Evolutionary conservation across 805 yeast species (phyloP).

Genomic region (Saccharomycopsis sp.): DNA sequence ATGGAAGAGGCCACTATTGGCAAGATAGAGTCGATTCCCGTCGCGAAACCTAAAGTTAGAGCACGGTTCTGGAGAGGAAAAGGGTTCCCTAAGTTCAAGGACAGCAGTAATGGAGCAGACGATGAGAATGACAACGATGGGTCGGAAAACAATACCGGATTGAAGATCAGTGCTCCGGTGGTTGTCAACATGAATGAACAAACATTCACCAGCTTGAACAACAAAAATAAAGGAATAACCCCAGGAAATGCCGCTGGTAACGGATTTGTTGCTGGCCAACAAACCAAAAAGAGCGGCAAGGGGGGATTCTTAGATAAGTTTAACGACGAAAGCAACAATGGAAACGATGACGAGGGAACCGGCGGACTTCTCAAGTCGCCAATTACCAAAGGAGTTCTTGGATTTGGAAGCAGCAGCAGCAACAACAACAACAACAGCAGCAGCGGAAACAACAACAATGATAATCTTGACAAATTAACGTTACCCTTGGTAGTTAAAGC

Average conservation of each 20-base stretch:
- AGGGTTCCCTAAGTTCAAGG: conserved; percentile 19
- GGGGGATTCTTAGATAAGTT: conserved; percentile 19
- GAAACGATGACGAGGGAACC: neutral
- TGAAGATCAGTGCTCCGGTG: conserved; percentile 20
- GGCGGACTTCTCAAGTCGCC: neutral
- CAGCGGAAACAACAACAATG: neutral
- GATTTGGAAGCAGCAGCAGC: neutral
- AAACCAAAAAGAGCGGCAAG: neutral
- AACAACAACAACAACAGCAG: neutral
- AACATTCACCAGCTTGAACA: conserved; percentile 16
- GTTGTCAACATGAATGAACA: conserved; percentile 18
- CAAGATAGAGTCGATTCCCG: conserved; percentile 9
- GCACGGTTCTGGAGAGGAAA: conserved; percentile 31
- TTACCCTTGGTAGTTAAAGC: conserved; percentile 56
- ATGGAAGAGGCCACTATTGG: conserved; percentile 10
- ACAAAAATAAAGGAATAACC: conserved; percentile 3
- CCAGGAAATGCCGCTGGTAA: neutral
- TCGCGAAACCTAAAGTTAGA: conserved; percentile 24
- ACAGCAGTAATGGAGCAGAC: conserved; percentile 14
- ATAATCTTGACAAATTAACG: conserved; percentile 12
- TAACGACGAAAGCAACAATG: no score
- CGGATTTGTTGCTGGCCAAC: conserved; percentile 3
- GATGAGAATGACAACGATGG: neutral
- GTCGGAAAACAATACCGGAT: conserved; percentile 14
- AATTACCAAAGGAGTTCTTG: neutral